Base-by-base conservation (phyloP, 1,284 basidiomycete genomes). In the Pulveroboletus sp. region DNA sequence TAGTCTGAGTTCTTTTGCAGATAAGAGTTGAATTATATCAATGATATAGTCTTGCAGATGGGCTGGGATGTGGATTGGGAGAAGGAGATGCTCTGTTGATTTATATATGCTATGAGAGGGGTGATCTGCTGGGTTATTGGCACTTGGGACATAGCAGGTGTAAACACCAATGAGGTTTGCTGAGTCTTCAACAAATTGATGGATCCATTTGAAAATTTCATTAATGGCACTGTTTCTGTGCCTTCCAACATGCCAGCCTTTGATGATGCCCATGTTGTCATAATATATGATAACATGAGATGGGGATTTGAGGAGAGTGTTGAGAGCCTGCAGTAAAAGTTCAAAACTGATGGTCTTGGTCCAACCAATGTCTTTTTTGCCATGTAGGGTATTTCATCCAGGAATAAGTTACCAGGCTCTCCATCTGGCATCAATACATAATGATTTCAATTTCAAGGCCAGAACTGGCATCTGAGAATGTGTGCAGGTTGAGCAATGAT, bases 81-180 rank as follows among this genome's bases (percentile, higher is more conserved):
- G 74, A 45, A 77, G 72, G 49, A 65, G 61, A 24, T 39, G 1
- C 1, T 12, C 0, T n/a, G n/a, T n/a, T 0, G 67, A 39, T 0
- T 62, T 61, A 12, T 39, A 39, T 10, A 39, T 55, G 0, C 78
- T 76, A 20, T 76, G 31, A 1, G 77, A 81, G 0, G 77, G 78
- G 1, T 10, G 53, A 46, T 81, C 77, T 2, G 58, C 58, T 36
- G 52, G 56, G 42, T 62, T 62, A 36, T 24, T 4, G 1, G 7
- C 18, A 11, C 51, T 57, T 15, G 51, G 40, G 4, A 54, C 31
- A 9, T 48, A 60, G 8, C 24, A 1, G 61, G 50, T 44, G 60
- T 64, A 26, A 6, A 22, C 18, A 20, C 42, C 5, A 4, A 17
- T 25, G 28, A 2, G 8, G 5, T 24, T 1, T 24, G 33, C 8